Base-by-base conservation (phyloP, 1,139 yeast species). In the Torulaspora globosa region DNA sequence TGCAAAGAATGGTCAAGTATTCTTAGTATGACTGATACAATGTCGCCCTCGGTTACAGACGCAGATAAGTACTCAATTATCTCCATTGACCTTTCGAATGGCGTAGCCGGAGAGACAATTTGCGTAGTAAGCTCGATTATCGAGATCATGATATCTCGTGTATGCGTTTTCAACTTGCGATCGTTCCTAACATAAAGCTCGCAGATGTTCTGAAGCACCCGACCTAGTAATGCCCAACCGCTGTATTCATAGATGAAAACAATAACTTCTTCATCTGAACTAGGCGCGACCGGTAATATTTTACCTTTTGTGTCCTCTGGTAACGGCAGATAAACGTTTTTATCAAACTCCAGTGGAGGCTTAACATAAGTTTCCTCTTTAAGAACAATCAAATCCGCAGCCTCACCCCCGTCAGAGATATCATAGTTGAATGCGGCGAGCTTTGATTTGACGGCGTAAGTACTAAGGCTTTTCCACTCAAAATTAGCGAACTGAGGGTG, bases 211-310 rank as follows among this genome's bases (percentile, higher is more conserved):
- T 84, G 90, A 26, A 90, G 65, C 0, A 86, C 69, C 55, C 95
- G 75, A 1, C 97, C 97, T 29, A 90, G 57, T 35, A 85, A 70
- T 0, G 94, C 78, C 96, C 97, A 88, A 0, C 97, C 97, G 60
- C 82, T 85, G 60, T 82, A 88, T 5, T 76, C 74, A 62, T 84
- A 79, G 36, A 83, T 69, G 69, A 92, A 89, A 26, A 88, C 75
- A 1, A 84, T 84, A 34, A 86, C 72, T 5, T 80, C 74, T 29
- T 70, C 72, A 15, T 61, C 57, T 28, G 60, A 59, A 27, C 69
- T 68, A 3, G 67, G 65, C 10, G 53, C 23, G 36, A 51, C 56
- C 12, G 86, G 79, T 27, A 87, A 65, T 1, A 86, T 66, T 54
- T 82, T 83, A 2, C 92, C 97, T 49, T 73, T 76, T 0, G 96